phyloP scores from a whole-genome alignment of 148 eudicot species.

The Selenicereus undatus region DNA sequence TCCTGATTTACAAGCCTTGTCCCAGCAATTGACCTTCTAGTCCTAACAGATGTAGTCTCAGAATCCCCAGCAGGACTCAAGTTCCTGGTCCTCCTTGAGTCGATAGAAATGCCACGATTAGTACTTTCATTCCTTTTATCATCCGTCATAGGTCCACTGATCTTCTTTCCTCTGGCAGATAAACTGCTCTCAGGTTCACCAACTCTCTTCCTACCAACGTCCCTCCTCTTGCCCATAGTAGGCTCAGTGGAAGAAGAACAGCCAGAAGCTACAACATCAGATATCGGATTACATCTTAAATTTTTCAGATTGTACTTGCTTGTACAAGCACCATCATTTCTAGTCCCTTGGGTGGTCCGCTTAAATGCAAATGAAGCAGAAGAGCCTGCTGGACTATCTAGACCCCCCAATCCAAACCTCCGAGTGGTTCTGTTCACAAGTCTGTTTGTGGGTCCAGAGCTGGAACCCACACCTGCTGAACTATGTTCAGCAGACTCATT shows the following conservation, averaged over 20 bases:
- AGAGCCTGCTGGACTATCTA: slow-evolving; percentile 32
- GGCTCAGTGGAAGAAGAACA: slow-evolving; percentile 53
- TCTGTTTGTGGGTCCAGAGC: slow-evolving; percentile 35
- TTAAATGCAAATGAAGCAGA: slow-evolving; percentile 36
- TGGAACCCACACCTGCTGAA: slow-evolving; percentile 36
- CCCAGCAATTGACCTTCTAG: slow-evolving; percentile 38
- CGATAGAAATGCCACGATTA: slow-evolving; percentile 46
- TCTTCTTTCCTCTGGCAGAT: slow-evolving; percentile 53
- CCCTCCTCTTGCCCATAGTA: slow-evolving; percentile 37
- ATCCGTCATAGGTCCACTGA: slow-evolving; percentile 30
- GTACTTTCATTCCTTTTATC: slow-evolving; percentile 29
- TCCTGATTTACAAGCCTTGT: slow-evolving; percentile 38
- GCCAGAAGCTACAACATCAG: slow-evolving; percentile 50
- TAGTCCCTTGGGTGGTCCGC: slow-evolving; percentile 28
- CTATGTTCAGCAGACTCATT: background rate
- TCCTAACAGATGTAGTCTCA: slow-evolving; percentile 30
- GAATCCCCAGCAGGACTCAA: slow-evolving; percentile 28
- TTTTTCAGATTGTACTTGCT: slow-evolving; percentile 44
- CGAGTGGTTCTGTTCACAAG: slow-evolving; percentile 35
- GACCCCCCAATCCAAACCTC: slow-evolving; percentile 40
- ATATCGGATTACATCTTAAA: slow-evolving; percentile 51
- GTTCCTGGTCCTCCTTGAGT: slow-evolving; percentile 41
- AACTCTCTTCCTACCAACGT: slow-evolving; percentile 52
- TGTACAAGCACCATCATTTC: slow-evolving; percentile 32
- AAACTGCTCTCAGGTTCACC: slow-evolving; percentile 61